A percentile compares a stretch with the other conserved stretches of the same genome.
Conservation (phyloP, 1,284 basidiomycete species). For the Cutaneotrichosporon sp. region DNA sequence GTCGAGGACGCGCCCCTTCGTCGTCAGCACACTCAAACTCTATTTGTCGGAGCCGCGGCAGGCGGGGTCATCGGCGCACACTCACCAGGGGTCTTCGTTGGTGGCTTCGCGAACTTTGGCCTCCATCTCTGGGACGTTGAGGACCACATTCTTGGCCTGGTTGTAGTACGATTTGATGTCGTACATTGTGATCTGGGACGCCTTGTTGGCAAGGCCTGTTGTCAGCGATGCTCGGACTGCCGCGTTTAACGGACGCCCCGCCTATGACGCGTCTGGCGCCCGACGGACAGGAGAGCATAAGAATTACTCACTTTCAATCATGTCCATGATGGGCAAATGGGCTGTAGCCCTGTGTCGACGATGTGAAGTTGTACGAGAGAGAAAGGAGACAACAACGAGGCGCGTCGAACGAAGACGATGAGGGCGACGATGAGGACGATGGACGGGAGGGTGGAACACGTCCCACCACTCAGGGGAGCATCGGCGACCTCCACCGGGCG, state of each 20-base stretch:
- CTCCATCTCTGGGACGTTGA: conserved; percentile 87
- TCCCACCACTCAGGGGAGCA: neutral
- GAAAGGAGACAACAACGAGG: neutral
- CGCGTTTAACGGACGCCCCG: too few species aligned
- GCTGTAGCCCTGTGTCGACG: neutral
- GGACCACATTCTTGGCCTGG: conserved; percentile 66
- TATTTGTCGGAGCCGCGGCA: too few species aligned
- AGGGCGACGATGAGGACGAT: neutral
- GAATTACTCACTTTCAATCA: conserved; percentile 8
- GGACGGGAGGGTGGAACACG: neutral
- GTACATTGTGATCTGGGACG: conserved; percentile 59
- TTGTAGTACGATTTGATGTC: conserved; percentile 91
- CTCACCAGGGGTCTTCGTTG: conserved; percentile 94
- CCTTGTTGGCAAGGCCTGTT: conserved; percentile 47
- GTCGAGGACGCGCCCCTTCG: conserved; percentile 94
- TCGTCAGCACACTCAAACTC: conserved; percentile 4
- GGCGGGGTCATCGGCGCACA: too few species aligned
- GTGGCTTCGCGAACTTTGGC: conserved; percentile 95
- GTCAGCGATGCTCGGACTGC: neutral
- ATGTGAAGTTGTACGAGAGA: neutral
- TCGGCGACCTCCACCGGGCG: too few species aligned
- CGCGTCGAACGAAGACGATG: neutral
- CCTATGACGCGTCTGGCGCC: too few species aligned
- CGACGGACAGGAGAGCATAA: neutral
- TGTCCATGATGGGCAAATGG: conserved; percentile 13